Base-by-base conservation (phyloP, 1,139 yeast species). In the Candida sp. region DNA sequence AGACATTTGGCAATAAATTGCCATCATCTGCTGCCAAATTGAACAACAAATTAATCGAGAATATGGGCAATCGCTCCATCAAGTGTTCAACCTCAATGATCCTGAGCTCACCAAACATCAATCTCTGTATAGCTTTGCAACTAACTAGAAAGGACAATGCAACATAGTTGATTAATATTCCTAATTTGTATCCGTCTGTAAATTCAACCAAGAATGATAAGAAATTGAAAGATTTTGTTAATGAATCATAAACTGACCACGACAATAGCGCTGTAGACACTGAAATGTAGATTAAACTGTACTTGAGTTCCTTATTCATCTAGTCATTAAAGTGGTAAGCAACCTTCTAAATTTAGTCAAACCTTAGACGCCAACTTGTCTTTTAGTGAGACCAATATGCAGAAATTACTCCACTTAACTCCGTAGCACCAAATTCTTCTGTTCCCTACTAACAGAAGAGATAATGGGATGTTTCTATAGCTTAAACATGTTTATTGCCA, bases 21-120 rank as follows among this genome's bases (percentile, higher is more conserved):
- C 78, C 76, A 48, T 80, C 86, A 42, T 73, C 77, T 33, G 68
- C 77, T 3, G 90, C 79, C 43, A 86, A 68, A 37, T 86, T 81
- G 60, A 88, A 70, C 40, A 88, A 64, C 39, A 86, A 70, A 53
- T 81, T 85, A 39, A 88, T 71, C 11, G 63, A 56, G 41, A 62
- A 68, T 19, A 87, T 63, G 0, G 95, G 86, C 48, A 81, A 73
- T 43, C 81, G 67, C 53, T 88, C 95, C 49, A 84, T 75, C 21
- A 91, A 68, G 57, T 86, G 90, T 53, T 91, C 96, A 39, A 78
- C 66, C 58, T 93, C 99, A 38, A 87, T 73, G 27, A 82, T 67
- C 43, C 96, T 70, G 43, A 93, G 66, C 44, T 81, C 83, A 1
- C 97, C 97, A 67, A 90, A 90, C 39, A 90, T 60, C 1, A 83